phyloP scores from a whole-genome alignment of 2,329 filamentous ascomycete genomes.

The Zalaria sp. region DNA sequence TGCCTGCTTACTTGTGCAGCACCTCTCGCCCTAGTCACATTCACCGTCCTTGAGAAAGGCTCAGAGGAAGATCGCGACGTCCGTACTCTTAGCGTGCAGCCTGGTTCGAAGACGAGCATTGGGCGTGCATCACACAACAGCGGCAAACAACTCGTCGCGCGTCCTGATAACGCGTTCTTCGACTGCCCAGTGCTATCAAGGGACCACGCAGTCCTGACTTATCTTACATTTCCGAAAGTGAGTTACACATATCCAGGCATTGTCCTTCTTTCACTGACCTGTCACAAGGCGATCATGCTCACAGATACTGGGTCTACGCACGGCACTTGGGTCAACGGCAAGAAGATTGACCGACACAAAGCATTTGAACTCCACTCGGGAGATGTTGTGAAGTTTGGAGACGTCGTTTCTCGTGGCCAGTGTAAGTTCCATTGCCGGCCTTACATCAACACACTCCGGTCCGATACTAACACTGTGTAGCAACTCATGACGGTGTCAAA shows the following conservation, averaged over 20 bases:
- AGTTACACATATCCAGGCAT: background rate
- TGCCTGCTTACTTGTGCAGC: too few species aligned
- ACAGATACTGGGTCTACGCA: constrained; percentile 18
- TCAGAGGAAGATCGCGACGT: too few species aligned
- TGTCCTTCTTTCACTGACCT: background rate
- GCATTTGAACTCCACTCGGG: constrained; percentile 10
- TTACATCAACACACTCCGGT: constrained; percentile 4
- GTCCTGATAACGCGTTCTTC: constrained; percentile 18
- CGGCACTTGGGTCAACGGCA: constrained; percentile 20
- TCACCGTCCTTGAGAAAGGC: too few species aligned
- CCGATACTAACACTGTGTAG: constrained; percentile 3
- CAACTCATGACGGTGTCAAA: background rate
- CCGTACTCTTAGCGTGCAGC: constrained; percentile 12
- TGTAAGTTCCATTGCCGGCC: constrained; percentile 2
- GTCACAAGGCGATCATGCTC: constrained; percentile 11
- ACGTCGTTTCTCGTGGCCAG: constrained; percentile 8
- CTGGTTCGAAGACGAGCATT: constrained; percentile 18
- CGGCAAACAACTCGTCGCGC: constrained; percentile 16
- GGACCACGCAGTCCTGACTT: constrained; percentile 17
- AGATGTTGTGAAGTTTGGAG: constrained; percentile 19
- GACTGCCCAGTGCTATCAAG: constrained; percentile 22
- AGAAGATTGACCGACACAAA: constrained; percentile 8
- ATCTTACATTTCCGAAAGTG: constrained; percentile 3
- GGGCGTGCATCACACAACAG: constrained; percentile 28
- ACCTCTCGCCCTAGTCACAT: too few species aligned